Evolutionary conservation across 108 stramenopile species (phyloP), one percentile per base, ranked within the genome.

Genomic region (Nannochloropsis salina): DNA sequence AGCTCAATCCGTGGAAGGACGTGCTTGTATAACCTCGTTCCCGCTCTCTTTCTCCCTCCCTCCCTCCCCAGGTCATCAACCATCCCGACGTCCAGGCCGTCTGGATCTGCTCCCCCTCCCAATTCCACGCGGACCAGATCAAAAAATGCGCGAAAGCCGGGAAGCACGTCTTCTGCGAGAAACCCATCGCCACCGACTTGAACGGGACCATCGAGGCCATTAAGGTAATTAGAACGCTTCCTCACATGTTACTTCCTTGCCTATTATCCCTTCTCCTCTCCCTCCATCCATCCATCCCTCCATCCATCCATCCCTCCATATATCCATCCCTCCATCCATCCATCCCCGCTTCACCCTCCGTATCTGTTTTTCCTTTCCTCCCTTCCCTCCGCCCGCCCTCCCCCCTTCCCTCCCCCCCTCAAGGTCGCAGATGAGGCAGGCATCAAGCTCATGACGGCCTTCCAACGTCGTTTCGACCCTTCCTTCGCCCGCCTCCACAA

Each of bases 111-210:
- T 85, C 84, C 42, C 88, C 88, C 43, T 83, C 82, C 42, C 88
- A 85, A 85, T 89, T 86, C 88, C 88, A 89, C 85, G 85, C 88
- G 42, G 88, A 89, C 80, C 88, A 89, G 85, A 89, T 89, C 83
- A 31, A 41, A 6, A 31, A 81, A 31, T 81, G 40, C 43, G 83
- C 87, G 41, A 81, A 80, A 80, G 85, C 88, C n/a, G 88, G 88
- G 22, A 89, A 89, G 88, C 88, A 89, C 83, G 83, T 89, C 83
- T 89, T 89, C 85, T 89, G 88, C 83, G 88, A 89, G 85, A 89
- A 89, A 85, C 88, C 88, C 21, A 86, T 89, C 80, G 88, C 88
- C n/a, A 86, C 85, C 42, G 88, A 89, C 84, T 83, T 89, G 45
- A 51, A 80, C 44, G 85, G 80, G 18, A 89, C 88, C 74, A 86